Base-by-base conservation (phyloP, 768 basidiomycete genomes). In the Boletus tylopilopsis region DNA sequence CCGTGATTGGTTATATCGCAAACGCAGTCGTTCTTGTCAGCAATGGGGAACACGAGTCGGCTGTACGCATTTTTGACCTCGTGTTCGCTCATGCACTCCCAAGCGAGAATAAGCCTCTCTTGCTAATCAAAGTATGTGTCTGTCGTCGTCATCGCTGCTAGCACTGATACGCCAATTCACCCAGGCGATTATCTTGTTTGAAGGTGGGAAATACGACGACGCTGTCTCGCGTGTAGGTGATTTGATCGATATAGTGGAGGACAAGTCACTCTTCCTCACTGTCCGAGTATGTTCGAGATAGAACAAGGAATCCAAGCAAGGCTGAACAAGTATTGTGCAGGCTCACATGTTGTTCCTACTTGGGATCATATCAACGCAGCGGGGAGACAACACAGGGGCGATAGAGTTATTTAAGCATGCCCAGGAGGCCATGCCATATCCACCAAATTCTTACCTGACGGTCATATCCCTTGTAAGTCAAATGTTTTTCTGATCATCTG, bases 1-100 rank as follows among this genome's bases (percentile, higher is more conserved):
- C 57, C 0, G 33, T 46, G 1, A 39, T 58, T 6, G 56, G 47
- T 21, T 30, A 58, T 39, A 32, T 58, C 16, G 56, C 57, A 6
- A 19, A 27, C 1, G 46, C 48, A 5, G 23, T 54, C 6, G 45
- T 45, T 0, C 19, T 3, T 1, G 3, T 42, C 5, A 22, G 42
- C 0, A 33, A 42, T 21, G 52, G 19, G 5, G 41, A 43, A 4
- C 16, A 44, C 4, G 40, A 42, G 16, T 15, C 12, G 0, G 52
- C n/a, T 2, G 18, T 45, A 4, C 19, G 21, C 10, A 21, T 13
- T 4, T 47, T 43, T 23, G 55, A 54, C 22, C 52, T 49, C 36
- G 42, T 22, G 8, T 54, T 50, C 22, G 12, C 25, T 4, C 29
- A 46, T 5, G 22, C 39, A 38, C n/a, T 27, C 7, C 23, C 44